Percentiles rank a stretch among this genome's conserved stretches.
These are phyloP conservation scores for Ligustrum vulgare DNA, from an alignment of 257 asterid genomes.

Conservation along the genomic window DNA sequence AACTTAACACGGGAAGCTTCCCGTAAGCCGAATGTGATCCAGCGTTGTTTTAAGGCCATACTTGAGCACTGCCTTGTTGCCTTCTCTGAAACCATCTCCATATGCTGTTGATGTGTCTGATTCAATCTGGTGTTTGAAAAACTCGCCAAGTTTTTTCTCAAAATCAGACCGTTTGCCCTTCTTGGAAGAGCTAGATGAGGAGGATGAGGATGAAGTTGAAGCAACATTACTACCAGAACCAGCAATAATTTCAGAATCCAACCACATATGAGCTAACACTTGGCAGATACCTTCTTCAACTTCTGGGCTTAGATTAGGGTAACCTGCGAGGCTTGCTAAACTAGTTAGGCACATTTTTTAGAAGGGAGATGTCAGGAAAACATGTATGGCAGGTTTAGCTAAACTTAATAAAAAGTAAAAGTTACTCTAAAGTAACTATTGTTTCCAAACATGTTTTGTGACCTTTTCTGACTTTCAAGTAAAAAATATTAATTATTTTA, in stretches of 20 bases:
- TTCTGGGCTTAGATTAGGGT: slow-evolving; percentile 61
- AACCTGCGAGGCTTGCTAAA: slow-evolving; percentile 41
- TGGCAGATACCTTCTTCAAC: slow-evolving; percentile 99
- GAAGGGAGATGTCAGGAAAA: background rate
- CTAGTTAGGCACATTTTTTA: background rate
- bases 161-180: slow-evolving; percentile 81
- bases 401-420: too few species aligned
- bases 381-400: too few species aligned
- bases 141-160: slow-evolving; percentile 83
- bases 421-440: too few species aligned
- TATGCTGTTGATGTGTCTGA: slow-evolving; percentile 74
- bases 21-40: slow-evolving; percentile 77
- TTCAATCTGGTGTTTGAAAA: slow-evolving; percentile 85
- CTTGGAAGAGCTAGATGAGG: slow-evolving; percentile 72
- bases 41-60: slow-evolving; percentile 78
- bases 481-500: too few species aligned
- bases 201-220: slow-evolving; percentile 50
- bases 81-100: slow-evolving; percentile 96
- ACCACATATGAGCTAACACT: slow-evolving; percentile 97
- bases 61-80: slow-evolving; percentile 69
- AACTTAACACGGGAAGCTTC: slow-evolving; percentile 24
- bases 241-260: slow-evolving; percentile 76
- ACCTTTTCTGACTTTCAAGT: background rate
- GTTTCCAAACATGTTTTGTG: too few species aligned
- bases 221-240: slow-evolving; percentile 57